Evolutionary conservation across 352 stramenopile genomes (phyloP).

Genomic region (Globisporangium spiculum): DNA sequence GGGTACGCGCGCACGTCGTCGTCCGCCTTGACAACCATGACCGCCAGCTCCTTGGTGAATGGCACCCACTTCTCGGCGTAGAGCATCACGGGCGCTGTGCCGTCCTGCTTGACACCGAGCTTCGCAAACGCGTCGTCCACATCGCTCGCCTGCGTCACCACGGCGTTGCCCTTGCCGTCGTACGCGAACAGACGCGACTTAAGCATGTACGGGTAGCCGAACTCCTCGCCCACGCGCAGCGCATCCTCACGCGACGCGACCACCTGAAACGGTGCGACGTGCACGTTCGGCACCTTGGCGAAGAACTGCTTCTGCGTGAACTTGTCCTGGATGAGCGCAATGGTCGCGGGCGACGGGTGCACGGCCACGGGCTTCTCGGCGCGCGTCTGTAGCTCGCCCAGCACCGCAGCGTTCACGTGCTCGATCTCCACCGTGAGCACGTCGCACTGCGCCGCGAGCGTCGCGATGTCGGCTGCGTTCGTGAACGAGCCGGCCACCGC

Average conservation of each 20-base stretch:
- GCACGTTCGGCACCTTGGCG: slow-evolving; percentile 36
- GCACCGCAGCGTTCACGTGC: slow-evolving; percentile 93
- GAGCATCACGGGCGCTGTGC: slow-evolving; percentile 21
- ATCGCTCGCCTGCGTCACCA: slow-evolving; percentile 79
- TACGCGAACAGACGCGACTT: slow-evolving; percentile 96
- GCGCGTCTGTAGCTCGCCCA: slow-evolving; percentile 84
- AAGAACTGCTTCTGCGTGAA: slow-evolving; percentile 94
- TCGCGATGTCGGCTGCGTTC: slow-evolving; percentile 59
- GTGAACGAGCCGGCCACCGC: slow-evolving; percentile 83
- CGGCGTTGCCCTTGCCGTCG: slow-evolving; percentile 96
- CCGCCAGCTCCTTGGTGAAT: slow-evolving; percentile 95
- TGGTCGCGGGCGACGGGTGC: slow-evolving; percentile 86
- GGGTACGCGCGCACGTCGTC: slow-evolving; percentile 90
- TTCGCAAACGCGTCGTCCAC: slow-evolving; percentile 84
- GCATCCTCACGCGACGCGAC: slow-evolving; percentile 47
- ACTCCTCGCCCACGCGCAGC: slow-evolving; percentile 38
- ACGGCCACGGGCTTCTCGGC: slow-evolving; percentile 32
- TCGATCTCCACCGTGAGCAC: slow-evolving; percentile 98
- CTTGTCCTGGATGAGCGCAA: slow-evolving; percentile 98
- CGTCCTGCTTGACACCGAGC: slow-evolving; percentile 44
- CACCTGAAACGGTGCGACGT: slow-evolving; percentile 52
- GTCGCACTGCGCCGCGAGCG: slow-evolving; percentile 83
- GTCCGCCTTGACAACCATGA: slow-evolving; percentile 94
- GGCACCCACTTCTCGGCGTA: slow-evolving; percentile 98
- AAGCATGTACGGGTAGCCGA: slow-evolving; percentile 98